Percentiles rank a stretch among this genome's conserved stretches.
Evolutionary conservation across 257 asterid species (phyloP).

Genomic region (Penstemon eatonii): DNA sequence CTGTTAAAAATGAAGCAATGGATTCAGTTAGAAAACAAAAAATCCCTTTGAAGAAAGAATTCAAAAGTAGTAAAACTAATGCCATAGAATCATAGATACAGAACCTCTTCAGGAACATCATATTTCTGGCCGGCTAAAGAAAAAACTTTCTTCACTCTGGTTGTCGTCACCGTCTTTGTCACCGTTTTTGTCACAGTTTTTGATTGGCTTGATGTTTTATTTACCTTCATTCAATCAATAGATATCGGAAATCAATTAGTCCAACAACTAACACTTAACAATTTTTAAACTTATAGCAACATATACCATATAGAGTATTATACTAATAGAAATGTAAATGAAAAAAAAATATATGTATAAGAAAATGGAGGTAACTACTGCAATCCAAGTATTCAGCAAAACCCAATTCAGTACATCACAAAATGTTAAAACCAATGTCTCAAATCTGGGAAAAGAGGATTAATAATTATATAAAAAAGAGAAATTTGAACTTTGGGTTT

Average conservation of each 20-base stretch:
- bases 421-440: not conserved
- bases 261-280: slow-evolving; percentile 2
- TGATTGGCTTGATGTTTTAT: slow-evolving; percentile 53
- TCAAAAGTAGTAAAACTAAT: not conserved
- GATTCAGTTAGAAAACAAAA: not conserved
- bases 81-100: slow-evolving; percentile 18
- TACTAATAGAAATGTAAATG: not conserved
- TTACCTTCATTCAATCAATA: slow-evolving; percentile 62
- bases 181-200: slow-evolving; percentile 49
- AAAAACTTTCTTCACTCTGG: slow-evolving; percentile 75
- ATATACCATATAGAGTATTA: not conserved
- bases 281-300: not conserved
- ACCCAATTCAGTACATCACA: not conserved
- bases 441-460: not conserved
- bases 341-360: too few relatives aligned
- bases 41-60: slow-evolving; percentile 15
- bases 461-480: not conserved
- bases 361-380: not conserved
- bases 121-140: slow-evolving; percentile 88
- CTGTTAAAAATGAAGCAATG: slow-evolving; percentile 41
- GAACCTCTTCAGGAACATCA: slow-evolving; percentile 93
- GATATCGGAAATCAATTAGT: slow-evolving; percentile 31
- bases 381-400: not conserved
- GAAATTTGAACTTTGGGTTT: not conserved
- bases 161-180: slow-evolving; percentile 52